Conservation (phyloP, 139 green algal species). For the Closterium sp. region DNA sequence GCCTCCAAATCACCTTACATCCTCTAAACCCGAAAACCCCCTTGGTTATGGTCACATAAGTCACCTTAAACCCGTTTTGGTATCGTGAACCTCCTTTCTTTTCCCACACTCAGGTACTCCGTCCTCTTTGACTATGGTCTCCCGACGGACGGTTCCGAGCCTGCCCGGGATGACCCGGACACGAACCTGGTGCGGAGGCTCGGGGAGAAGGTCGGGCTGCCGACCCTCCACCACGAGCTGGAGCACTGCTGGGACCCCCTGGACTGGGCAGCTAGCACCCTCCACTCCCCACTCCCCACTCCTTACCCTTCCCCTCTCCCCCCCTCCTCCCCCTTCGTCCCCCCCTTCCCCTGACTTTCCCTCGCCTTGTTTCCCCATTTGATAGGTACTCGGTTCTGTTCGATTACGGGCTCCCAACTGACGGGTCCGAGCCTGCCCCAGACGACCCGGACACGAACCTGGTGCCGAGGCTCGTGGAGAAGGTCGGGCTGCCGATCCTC, state of each 20-base stretch:
- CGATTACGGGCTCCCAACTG: constrained; percentile 68
- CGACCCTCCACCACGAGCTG: too few relatives aligned
- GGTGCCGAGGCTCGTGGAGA: constrained; percentile 71
- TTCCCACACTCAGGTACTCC: constrained; percentile 55
- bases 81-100: not conserved
- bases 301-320: not conserved
- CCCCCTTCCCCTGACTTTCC: not conserved
- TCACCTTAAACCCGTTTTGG: too few relatives aligned
- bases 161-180: constrained; percentile 51
- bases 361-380: constrained; percentile 63
- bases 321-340: not conserved
- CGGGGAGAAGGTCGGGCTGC: too few relatives aligned
- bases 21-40: too few relatives aligned
- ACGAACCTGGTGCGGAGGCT: too few relatives aligned
- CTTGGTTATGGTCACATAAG: too few relatives aligned
- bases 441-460: constrained; percentile 72
- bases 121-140: constrained; percentile 82
- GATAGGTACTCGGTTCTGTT: constrained; percentile 77
- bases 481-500: constrained; percentile 65
- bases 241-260: too few relatives aligned
- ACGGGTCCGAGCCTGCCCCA: constrained; percentile 5
- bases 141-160: constrained; percentile 63
- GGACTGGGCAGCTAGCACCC: not conserved
- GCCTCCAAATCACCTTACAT: too few relatives aligned
- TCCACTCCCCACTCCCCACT: not conserved